A percentile compares a stretch with the other conserved stretches of the same genome.
Evolutionary conservation across 2,329 filamentous ascomycete genomes (phyloP).

Genomic region (Ophiostoma ips): DNA sequence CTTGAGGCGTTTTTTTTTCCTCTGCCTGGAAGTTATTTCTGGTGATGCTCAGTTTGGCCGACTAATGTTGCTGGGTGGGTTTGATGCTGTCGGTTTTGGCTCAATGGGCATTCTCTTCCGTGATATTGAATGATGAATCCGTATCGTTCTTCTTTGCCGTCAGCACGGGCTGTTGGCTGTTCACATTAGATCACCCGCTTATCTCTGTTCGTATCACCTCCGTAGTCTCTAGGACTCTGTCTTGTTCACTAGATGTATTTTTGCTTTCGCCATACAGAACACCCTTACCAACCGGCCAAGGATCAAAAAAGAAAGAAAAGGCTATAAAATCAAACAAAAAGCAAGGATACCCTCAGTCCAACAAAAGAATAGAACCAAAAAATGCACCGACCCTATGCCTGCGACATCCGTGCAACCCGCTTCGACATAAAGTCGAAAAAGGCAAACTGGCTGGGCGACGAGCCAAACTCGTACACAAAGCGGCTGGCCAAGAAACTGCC

Average conservation of each 20-base stretch:
- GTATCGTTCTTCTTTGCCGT: too few species aligned
- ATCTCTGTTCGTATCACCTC: too few species aligned
- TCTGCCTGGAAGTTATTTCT: not conserved
- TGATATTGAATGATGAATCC: too few species aligned
- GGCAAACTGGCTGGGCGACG: constrained; percentile 84
- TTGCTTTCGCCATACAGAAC: constrained; percentile 10
- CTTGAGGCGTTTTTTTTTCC: constrained; percentile 11
- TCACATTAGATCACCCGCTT: too few species aligned
- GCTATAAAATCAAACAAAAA: not conserved
- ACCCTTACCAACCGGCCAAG: constrained; percentile 26
- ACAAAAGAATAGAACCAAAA: not conserved
- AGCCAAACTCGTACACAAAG: constrained; percentile 93
- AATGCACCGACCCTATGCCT: not conserved
- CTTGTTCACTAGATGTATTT: too few species aligned
- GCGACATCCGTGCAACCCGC: not conserved
- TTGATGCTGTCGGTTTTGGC: too few species aligned
- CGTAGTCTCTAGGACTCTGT: too few species aligned
- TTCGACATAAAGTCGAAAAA: constrained; percentile 69
- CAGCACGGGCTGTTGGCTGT: too few species aligned
- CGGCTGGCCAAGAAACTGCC: constrained; percentile 88
- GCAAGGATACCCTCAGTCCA: not conserved
- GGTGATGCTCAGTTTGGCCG: not conserved
- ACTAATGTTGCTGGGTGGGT: not conserved
- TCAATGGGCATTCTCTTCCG: too few species aligned
- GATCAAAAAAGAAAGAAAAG: not conserved